Percentiles rank a stretch among this genome's conserved stretches.
phyloP scores from a whole-genome alignment of 768 basidiomycete genomes.

The Lepiota subincarnata region DNA sequence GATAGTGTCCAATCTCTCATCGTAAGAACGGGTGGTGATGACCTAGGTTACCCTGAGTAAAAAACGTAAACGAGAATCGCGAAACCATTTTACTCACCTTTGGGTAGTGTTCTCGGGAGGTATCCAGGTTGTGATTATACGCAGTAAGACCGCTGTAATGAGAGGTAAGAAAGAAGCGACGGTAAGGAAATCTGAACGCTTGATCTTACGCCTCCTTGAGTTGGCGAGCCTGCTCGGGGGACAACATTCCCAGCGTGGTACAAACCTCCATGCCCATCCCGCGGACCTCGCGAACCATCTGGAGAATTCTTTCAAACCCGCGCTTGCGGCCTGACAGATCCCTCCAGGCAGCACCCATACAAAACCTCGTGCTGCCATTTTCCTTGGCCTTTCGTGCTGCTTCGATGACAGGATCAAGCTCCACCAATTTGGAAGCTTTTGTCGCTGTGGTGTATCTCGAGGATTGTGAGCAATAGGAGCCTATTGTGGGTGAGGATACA shows the following conservation, averaged over 20 bases:
- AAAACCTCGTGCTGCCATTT: conserved; percentile 96
- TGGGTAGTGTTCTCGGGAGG: conserved; percentile 95
- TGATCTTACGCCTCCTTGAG: conserved; percentile 84
- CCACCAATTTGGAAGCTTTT: conserved; percentile 80
- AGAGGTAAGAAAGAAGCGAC: conserved; percentile 9
- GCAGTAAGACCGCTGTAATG: conserved; percentile 78
- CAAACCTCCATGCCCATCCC: conserved; percentile 99
- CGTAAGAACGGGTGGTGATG: conserved; percentile 92
- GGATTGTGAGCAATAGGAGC: conserved; percentile 97
- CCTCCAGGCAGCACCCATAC: conserved; percentile 99
- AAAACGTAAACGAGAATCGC: not conserved
- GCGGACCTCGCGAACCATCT: conserved; percentile 88
- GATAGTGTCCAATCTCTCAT: conserved; percentile 89
- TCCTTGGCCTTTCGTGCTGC: conserved; percentile 92
- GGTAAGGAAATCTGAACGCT: not conserved
- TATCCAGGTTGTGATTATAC: conserved; percentile 99
- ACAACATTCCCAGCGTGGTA: conserved; percentile 96
- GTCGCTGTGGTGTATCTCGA: conserved; percentile 89
- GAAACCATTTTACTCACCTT: conserved; percentile 42
- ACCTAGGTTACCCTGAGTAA: conserved; percentile 49
- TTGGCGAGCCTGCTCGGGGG: conserved; percentile 85
- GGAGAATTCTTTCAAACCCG: conserved; percentile 88
- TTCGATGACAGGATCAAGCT: conserved; percentile 87
- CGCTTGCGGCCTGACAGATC: conserved; percentile 90
- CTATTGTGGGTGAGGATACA: conserved; percentile 32